Percentiles rank a stretch among this genome's conserved stretches.
Conservation (phyloP, 2,329 filamentous ascomycete species). For the Chaetomium globosum region DNA sequence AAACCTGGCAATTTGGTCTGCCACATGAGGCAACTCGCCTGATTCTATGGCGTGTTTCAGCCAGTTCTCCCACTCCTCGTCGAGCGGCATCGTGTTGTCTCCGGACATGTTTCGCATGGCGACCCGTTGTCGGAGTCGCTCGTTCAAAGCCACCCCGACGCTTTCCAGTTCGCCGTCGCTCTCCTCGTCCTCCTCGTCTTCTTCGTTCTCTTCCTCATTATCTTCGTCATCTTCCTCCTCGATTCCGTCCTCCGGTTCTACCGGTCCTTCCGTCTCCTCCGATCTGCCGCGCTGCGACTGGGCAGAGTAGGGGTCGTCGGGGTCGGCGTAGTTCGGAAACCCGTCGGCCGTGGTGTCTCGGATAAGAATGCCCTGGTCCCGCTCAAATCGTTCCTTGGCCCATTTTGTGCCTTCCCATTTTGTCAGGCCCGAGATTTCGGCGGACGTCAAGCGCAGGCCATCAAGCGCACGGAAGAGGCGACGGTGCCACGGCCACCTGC, state of each 20-base stretch:
- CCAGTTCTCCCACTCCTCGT: slow-evolving; percentile 76
- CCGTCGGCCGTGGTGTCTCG: slow-evolving; percentile 71
- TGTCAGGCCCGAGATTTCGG: slow-evolving; percentile 71
- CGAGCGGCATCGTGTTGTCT: slow-evolving; percentile 60
- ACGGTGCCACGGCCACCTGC: slow-evolving; percentile 75
- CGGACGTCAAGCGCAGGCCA: slow-evolving; percentile 65
- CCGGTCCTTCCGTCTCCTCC: slow-evolving; percentile 16
- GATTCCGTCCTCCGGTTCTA: slow-evolving; percentile 13
- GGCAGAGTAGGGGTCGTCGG: slow-evolving; percentile 42
- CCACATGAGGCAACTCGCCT: slow-evolving; percentile 56
- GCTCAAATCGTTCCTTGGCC: slow-evolving; percentile 79
- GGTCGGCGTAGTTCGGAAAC: slow-evolving; percentile 64
- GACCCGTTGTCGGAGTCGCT: slow-evolving; percentile 65
- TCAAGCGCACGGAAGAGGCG: slow-evolving; percentile 78
- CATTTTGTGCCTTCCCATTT: slow-evolving; percentile 83
- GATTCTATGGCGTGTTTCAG: slow-evolving; percentile 70
- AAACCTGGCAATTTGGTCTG: slow-evolving; percentile 47
- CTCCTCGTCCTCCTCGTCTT: slow-evolving; percentile 55
- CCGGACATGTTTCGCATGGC: slow-evolving; percentile 62
- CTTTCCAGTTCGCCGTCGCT: slow-evolving; percentile 59
- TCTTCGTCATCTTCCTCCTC: slow-evolving; percentile 27
- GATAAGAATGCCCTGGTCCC: slow-evolving; percentile 70
- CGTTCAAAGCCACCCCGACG: slow-evolving; percentile 64
- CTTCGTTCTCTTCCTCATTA: slow-evolving; percentile 49
- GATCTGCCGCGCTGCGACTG: slow-evolving; percentile 20